phyloP scores from a whole-genome alignment of 345 rosid species.

The Dipteronia dyeriana region DNA sequence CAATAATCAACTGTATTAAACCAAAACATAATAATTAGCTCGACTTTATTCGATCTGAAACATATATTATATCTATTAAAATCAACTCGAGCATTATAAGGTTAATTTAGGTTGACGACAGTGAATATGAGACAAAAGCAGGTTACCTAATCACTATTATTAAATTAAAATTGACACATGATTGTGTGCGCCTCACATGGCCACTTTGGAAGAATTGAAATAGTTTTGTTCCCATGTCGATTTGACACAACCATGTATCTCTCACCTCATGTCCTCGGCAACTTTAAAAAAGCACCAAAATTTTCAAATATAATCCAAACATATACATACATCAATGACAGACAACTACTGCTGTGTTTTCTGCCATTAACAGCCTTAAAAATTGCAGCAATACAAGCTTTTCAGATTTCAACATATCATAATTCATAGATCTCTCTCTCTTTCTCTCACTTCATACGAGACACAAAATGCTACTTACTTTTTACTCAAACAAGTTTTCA shows the following conservation, averaged over 20 bases:
- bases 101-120: constrained; percentile 3
- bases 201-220: no score
- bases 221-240: constrained; percentile 14
- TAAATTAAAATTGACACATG: no score
- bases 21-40: not conserved
- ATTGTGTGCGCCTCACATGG: constrained; percentile 32
- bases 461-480: not conserved
- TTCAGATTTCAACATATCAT: not conserved
- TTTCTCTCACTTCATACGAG: not conserved
- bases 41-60: not conserved
- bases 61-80: not conserved
- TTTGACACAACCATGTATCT: constrained; percentile 18
- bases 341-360: not conserved
- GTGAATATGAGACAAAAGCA: constrained; percentile 17
- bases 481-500: not conserved
- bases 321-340: not conserved
- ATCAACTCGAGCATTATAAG: no score
- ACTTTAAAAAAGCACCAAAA: not conserved
- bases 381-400: not conserved
- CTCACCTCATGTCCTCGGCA: not conserved
- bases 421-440: no score
- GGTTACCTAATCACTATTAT: no score
- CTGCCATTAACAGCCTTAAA: not conserved
- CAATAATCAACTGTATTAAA: no score
- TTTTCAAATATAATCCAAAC: not conserved